Evolutionary conservation across 805 yeast genomes (phyloP), one percentile per base, ranked within the genome.

Genomic region (Sugiyamaella smithiae): DNA sequence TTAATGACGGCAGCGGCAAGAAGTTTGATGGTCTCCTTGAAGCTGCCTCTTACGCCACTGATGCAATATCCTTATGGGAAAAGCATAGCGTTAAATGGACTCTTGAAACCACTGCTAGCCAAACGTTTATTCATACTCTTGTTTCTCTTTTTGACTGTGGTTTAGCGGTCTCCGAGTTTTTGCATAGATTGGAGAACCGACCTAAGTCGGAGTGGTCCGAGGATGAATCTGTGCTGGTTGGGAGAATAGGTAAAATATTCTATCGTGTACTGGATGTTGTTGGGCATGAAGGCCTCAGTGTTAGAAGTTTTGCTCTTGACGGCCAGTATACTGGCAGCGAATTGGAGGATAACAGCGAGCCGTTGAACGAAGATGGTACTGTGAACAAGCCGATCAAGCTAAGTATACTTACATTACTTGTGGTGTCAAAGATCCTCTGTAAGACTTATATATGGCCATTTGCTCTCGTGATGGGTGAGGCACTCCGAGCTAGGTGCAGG

Each of bases 21-120:
- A 48, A 45, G 31, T 58, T 61, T 47, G 60, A 62, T 24, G 65
- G 64, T 2, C 56, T 68, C 14, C 41, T 62, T n/a, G 66, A 61
- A 31, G 68, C 71, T 2, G 70, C 71, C 3, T 59, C 62, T 5
- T 65, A 66, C 36, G 67, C 70, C 4, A 65, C 70, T 1, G 72
- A 69, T 45, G 65, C 69, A 2, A 56, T 69, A 8, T 64, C 68
- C 5, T 57, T 69, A 45, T 66, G 67, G 59, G 71, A 67, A 42
- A 67, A 67, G 44, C 67, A 68, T 41, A 62, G 65, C 16, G 61
- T 53, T 11, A 52, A 57, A 19, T 58, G 64, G 63, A 60, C 61
- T 3, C 46, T 55, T 40, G 63, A 62, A 36, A 55, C 59, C n/a
- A 51, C 61, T 14, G 62, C 65, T 16, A 48, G 55, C n/a, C 65